Evolutionary conservation across 768 basidiomycete species (phyloP).

Genomic region (Phylloporus sp.): DNA sequence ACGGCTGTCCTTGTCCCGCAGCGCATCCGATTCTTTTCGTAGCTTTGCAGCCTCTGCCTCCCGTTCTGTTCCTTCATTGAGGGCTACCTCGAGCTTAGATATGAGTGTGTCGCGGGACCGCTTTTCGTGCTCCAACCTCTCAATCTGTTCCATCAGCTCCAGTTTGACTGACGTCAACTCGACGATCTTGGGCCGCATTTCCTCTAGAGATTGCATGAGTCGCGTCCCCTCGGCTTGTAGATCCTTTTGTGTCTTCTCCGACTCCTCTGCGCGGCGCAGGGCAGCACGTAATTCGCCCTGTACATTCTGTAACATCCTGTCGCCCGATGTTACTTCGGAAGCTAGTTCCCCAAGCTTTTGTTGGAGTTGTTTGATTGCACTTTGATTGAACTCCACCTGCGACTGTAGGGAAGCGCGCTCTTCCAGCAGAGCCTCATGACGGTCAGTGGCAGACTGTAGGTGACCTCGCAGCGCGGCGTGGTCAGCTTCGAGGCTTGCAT

Average conservation of each 20-base stretch:
- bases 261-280: conserved; percentile 66
- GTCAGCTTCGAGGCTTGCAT: conserved; percentile 43
- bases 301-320: conserved; percentile 53
- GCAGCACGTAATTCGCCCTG: conserved; percentile 67
- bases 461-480: conserved; percentile 39
- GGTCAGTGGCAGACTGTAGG: conserved; percentile 41
- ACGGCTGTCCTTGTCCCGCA: conserved; percentile 51
- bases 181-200: conserved; percentile 82
- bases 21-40: conserved; percentile 41
- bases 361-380: conserved; percentile 49
- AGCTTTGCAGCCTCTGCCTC: conserved; percentile 44
- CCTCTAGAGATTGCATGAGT: conserved; percentile 77
- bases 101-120: conserved; percentile 55
- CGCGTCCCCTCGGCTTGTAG: conserved; percentile 76
- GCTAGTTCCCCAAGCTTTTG: conserved; percentile 55
- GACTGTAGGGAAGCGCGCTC: conserved; percentile 50
- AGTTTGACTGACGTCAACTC: conserved; percentile 72
- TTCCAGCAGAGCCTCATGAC: conserved; percentile 45
- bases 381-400: conserved; percentile 44
- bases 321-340: conserved; percentile 48
- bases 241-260: conserved; percentile 65
- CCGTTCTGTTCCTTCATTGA: conserved; percentile 53
- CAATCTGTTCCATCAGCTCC: conserved; percentile 62
- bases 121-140: conserved; percentile 50
- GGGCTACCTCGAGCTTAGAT: conserved; percentile 54